A percentile compares a stretch with the other conserved stretches of the same genome.
These are phyloP conservation scores for Candida sonorensis DNA, from an alignment of 805 yeast genomes.

Conservation along the genomic window DNA sequence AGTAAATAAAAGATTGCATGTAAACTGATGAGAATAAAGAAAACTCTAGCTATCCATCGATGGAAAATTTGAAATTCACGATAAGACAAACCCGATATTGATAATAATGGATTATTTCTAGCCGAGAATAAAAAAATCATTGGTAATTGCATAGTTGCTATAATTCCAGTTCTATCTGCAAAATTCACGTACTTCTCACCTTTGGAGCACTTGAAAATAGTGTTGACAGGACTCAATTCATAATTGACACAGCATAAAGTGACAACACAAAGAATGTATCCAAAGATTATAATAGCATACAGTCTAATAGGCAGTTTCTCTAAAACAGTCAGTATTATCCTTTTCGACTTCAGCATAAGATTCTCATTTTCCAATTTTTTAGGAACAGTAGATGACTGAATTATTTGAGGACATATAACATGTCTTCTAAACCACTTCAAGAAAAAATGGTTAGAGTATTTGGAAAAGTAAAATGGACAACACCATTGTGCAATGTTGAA, in stretches of 20 bases:
- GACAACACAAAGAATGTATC: constrained; percentile 22
- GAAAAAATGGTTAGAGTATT: constrained; percentile 13
- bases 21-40: constrained; percentile 29
- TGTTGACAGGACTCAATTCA: constrained; percentile 21
- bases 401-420: constrained; percentile 26
- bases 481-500: constrained; percentile 30
- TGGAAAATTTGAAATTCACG: constrained; percentile 31
- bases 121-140: constrained; percentile 29
- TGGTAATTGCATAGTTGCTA: constrained; percentile 33
- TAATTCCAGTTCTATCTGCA: constrained; percentile 43
- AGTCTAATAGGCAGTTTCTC: constrained; percentile 27
- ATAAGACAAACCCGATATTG: constrained; percentile 29
- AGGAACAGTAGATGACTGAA: constrained; percentile 13
- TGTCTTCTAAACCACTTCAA: constrained; percentile 27
- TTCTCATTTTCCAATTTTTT: constrained; percentile 1
- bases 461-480: constrained; percentile 23
- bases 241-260: constrained; percentile 25
- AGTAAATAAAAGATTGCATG: constrained; percentile 34
- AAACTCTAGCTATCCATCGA: constrained; percentile 35
- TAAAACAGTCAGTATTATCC: constrained; percentile 5
- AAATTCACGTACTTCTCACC: constrained; percentile 25
- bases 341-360: constrained; percentile 2
- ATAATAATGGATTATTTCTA: constrained; percentile 26
- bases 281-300: constrained; percentile 23
- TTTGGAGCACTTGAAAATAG: constrained; percentile 23